Base-by-base conservation (phyloP, 257 asterid species). In the Nemophila menziesii region DNA sequence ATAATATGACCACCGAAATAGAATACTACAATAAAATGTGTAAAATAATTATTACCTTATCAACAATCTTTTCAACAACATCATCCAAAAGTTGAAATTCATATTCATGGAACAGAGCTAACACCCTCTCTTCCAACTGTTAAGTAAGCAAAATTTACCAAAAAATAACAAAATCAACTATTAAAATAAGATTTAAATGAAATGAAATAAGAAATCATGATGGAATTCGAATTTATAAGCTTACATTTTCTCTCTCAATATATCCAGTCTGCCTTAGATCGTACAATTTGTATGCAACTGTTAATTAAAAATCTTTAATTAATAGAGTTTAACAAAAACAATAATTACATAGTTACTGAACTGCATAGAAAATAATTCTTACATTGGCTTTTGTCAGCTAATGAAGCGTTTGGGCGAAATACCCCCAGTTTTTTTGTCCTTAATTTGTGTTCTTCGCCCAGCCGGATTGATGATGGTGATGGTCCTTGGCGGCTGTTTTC, bases 41-140 rank as follows among this genome's bases (percentile, higher is more conserved):
- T 26, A 58, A 20, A 15, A 3, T 0, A 37, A 17, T 46, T 11
- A 20, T 55, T 33, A 82, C 96, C 93, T 75, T 83, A 51, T 83
- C 82, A 48, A 84, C 94, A 2, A 84, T 89, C 56, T 45, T 26
- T 67, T 78, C 93, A 3, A 89, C 69, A 1, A 62, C 63, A 20
- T 89, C 95, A 33, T 80, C 92, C 3, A 95, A 73, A 24, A 89
- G 94, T 9, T 20, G 63, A 12, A 89, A 75, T n/a, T 89, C 98
- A 0, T 94, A 89, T 55, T 84, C 98, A 0, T 74, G 78, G 53
- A 89, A 42, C 42, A 89, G 67, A 8, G 98, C 93, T 73, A 84
- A 48, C 19, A 89, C 98, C 98, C 84, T 89, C 75, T 80, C 94
- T 46, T 74, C 63, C 57, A 89, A 60, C 95, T 86, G 85, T 45